Evolutionary conservation across 1,139 yeast genomes (phyloP).

Genomic region (Blastobotrys petasosporus): DNA sequence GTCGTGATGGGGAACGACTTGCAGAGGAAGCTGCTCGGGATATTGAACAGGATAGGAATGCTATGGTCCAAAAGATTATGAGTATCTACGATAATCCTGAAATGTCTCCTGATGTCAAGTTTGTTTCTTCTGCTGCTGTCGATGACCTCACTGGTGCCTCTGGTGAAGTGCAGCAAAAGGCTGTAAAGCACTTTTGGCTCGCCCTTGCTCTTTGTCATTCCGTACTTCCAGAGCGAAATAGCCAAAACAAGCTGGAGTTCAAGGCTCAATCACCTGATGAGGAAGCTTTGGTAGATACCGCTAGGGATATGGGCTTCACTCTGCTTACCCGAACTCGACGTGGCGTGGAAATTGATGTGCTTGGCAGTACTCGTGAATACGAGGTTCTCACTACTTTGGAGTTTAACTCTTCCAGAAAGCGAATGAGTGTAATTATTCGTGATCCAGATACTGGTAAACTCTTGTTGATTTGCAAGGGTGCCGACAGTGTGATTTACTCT

Average conservation of each 20-base stretch:
- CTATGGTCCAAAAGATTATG: slow-evolving; percentile 55
- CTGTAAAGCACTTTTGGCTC: slow-evolving; percentile 59
- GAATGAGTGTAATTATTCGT: slow-evolving; percentile 90
- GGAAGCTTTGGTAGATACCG: slow-evolving; percentile 88
- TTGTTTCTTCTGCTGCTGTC: slow-evolving; percentile 20
- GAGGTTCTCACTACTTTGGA: slow-evolving; percentile 69
- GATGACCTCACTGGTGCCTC: slow-evolving; percentile 36
- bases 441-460: slow-evolving; percentile 46
- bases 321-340: slow-evolving; percentile 68
- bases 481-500: slow-evolving; percentile 83
- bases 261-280: slow-evolving; percentile 99
- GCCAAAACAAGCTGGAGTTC: slow-evolving; percentile 51
- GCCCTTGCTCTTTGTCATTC: slow-evolving; percentile 90
- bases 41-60: slow-evolving; percentile 54
- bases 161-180: slow-evolving; percentile 48
- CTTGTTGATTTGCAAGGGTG: slow-evolving; percentile 80
- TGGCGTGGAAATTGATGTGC: slow-evolving; percentile 61
- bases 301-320: slow-evolving; percentile 84
- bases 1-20: slow-evolving; percentile 68
- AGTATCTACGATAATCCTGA: slow-evolving; percentile 50
- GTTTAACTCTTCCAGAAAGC: slow-evolving; percentile 86
- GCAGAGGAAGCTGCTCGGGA: slow-evolving; percentile 31
- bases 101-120: slow-evolving; percentile 49
- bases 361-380: slow-evolving; percentile 64
- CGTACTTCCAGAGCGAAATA: slow-evolving; percentile 63